A percentile compares a stretch with the other conserved stretches of the same genome.
These are phyloP conservation scores for Aspergillus ruber DNA, from an alignment of 2,329 filamentous ascomycete genomes.

Conservation along the genomic window DNA sequence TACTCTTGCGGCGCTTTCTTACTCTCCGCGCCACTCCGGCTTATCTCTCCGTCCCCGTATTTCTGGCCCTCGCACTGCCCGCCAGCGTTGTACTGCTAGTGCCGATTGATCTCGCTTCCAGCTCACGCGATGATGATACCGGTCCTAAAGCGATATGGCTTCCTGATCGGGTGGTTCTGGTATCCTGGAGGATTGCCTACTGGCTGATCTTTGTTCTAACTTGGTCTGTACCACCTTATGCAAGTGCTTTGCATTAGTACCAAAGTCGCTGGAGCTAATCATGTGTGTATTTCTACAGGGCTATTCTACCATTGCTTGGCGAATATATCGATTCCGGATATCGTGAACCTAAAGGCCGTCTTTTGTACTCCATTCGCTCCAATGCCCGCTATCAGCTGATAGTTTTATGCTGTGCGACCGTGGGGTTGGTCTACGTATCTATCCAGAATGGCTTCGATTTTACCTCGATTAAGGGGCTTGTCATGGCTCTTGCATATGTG, in stretches of 20 bases:
- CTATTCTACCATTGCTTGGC: conserved; percentile 84
- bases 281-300: conserved; percentile 46
- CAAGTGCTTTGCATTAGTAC: background rate
- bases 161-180: conserved; percentile 66
- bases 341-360: conserved; percentile 71
- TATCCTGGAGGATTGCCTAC: conserved; percentile 91
- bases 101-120: conserved; percentile 91
- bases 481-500: conserved; percentile 92
- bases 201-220: conserved; percentile 95
- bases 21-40: conserved; percentile 84
- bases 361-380: conserved; percentile 75
- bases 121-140: conserved; percentile 61
- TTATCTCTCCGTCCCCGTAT: conserved; percentile 85
- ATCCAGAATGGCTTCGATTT: conserved; percentile 68
- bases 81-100: conserved; percentile 87
- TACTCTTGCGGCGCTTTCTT: conserved; percentile 83
- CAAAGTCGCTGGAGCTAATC: conserved; percentile 3
- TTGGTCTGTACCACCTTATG: conserved; percentile 54
- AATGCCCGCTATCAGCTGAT: conserved; percentile 88
- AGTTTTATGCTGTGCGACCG: conserved; percentile 61
- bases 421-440: conserved; percentile 78
- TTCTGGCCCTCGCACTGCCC: conserved; percentile 89
- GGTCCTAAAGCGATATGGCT: conserved; percentile 80
- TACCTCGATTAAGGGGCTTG: conserved; percentile 67
- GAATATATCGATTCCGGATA: conserved; percentile 95